Percentiles rank a stretch among this genome's conserved stretches.
Evolutionary conservation across 2,329 filamentous ascomycete species (phyloP).

Genomic region (Sporothrix curviconia): DNA sequence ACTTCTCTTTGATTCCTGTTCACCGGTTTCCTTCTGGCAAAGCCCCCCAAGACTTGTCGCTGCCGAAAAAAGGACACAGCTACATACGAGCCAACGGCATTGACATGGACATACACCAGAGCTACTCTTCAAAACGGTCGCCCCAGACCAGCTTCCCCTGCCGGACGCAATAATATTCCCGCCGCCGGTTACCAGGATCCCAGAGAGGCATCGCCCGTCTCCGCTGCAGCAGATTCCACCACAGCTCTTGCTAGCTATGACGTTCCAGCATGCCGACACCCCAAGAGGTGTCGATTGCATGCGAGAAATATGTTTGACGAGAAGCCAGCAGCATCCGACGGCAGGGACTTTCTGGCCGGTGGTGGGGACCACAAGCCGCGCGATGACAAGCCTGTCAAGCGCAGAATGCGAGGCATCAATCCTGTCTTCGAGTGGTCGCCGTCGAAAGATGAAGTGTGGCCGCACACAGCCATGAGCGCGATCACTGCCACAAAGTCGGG

Average conservation of each 20-base stretch:
- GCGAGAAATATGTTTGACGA: constrained; percentile 14
- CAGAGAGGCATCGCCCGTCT: constrained; percentile 1
- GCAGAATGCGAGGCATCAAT: constrained; percentile 60
- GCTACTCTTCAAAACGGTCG: neutral
- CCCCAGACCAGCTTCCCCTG: neutral
- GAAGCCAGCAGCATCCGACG: neutral
- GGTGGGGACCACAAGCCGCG: neutral
- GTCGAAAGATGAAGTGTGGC: constrained; percentile 73
- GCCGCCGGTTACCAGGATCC: neutral
- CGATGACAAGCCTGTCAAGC: constrained; percentile 40
- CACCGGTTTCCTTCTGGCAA: too few relatives aligned
- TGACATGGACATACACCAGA: neutral
- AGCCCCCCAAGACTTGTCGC: too few relatives aligned
- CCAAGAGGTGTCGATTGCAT: constrained; percentile 13
- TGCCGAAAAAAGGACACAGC: neutral
- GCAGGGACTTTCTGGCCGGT: neutral
- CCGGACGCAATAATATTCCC: neutral
- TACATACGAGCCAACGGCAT: too few relatives aligned
- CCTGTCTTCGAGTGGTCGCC: constrained; percentile 65
- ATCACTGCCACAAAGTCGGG: constrained; percentile 54
- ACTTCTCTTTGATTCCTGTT: too few relatives aligned
- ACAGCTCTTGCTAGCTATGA: neutral
- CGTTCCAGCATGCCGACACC: constrained; percentile 4
- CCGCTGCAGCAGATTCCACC: neutral
- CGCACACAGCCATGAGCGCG: constrained; percentile 65